Conservation (phyloP, 225 moss, liverwort and hornwort genomes). For the Ulota crispa region DNA sequence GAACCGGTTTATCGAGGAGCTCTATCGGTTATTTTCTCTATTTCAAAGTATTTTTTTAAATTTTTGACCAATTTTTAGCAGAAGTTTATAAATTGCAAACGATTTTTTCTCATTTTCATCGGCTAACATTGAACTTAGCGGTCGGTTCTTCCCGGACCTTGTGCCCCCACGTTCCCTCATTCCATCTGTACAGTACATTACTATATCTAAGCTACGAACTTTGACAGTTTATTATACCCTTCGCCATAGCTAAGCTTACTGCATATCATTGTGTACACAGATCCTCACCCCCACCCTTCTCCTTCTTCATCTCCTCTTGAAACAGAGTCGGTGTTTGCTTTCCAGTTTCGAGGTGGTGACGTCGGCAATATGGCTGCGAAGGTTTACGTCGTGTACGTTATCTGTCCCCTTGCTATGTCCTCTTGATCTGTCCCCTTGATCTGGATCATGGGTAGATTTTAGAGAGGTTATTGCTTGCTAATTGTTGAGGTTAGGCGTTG, state of each 20-base stretch:
- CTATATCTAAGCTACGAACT: not conserved
- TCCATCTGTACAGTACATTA: not conserved
- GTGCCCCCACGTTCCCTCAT: not conserved
- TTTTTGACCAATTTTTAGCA: too few relatives aligned
- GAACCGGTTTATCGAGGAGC: too few relatives aligned
- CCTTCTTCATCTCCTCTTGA: not conserved
- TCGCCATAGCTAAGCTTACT: too few relatives aligned
- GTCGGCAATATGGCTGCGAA: constrained; percentile 23
- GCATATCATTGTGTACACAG: not conserved
- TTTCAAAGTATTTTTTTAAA: too few relatives aligned
- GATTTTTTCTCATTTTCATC: too few relatives aligned
- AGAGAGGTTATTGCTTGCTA: not conserved
- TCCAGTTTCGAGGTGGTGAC: not conserved
- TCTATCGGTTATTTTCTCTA: too few relatives aligned
- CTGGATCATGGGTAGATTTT: not conserved
- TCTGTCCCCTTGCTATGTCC: not conserved
- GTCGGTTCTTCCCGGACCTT: too few relatives aligned
- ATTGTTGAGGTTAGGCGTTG: not conserved
- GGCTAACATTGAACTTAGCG: too few relatives aligned
- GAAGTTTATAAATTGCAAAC: too few relatives aligned
- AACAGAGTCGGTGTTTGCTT: too few relatives aligned
- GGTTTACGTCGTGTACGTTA: constrained; percentile 48
- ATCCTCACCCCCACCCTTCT: not conserved
- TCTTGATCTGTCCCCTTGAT: not conserved
- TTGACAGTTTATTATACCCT: not conserved